A percentile compares a stretch with the other conserved stretches of the same genome.
Evolutionary conservation across 2,329 filamentous ascomycete species (phyloP).

Genomic region (Rugonectria rugulosa): DNA sequence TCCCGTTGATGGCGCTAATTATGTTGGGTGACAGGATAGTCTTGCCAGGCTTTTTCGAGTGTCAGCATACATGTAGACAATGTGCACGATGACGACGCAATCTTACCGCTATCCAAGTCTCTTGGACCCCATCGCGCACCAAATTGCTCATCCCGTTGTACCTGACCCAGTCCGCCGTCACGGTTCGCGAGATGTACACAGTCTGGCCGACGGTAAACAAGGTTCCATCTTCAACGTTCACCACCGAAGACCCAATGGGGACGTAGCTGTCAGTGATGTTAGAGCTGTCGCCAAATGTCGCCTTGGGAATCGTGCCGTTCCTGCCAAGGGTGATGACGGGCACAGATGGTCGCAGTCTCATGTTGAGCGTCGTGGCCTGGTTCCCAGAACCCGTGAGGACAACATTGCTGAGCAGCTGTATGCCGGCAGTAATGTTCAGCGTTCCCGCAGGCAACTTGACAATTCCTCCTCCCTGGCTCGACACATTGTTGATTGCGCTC

Average conservation of each 20-base stretch:
- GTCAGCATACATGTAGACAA: rapidly evolving
- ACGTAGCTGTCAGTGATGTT: constrained; percentile 30
- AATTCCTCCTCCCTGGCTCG: constrained; percentile 19
- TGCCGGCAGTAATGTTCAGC: constrained; percentile 21
- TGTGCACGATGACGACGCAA: no score
- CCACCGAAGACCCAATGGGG: constrained; percentile 17
- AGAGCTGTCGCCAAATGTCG: neutral
- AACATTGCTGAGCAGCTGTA: constrained; percentile 13
- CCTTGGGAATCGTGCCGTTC: neutral
- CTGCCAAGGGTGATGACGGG: constrained; percentile 28
- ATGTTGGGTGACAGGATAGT: constrained; percentile 23
- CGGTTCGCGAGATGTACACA: constrained; percentile 22
- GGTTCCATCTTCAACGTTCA: constrained; percentile 2
- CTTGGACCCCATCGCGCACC: constrained; percentile 9
- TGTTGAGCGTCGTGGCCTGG: constrained; percentile 5
- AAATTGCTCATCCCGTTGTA: constrained; percentile 27
- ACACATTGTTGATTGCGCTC: constrained; percentile 22
- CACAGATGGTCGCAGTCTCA: neutral
- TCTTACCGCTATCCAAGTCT: constrained; percentile 32
- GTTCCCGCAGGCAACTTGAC: constrained; percentile 21
- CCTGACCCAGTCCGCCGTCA: constrained; percentile 25
- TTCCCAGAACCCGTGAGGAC: constrained; percentile 9
- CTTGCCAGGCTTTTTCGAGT: constrained; percentile 10
- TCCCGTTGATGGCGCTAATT: constrained; percentile 22
- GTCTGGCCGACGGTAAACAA: constrained; percentile 19